A percentile compares a stretch with the other conserved stretches of the same genome.
Evolutionary conservation across 2,329 filamentous ascomycete genomes (phyloP).

Genomic region (Hymenoscyphus salicellus): DNA sequence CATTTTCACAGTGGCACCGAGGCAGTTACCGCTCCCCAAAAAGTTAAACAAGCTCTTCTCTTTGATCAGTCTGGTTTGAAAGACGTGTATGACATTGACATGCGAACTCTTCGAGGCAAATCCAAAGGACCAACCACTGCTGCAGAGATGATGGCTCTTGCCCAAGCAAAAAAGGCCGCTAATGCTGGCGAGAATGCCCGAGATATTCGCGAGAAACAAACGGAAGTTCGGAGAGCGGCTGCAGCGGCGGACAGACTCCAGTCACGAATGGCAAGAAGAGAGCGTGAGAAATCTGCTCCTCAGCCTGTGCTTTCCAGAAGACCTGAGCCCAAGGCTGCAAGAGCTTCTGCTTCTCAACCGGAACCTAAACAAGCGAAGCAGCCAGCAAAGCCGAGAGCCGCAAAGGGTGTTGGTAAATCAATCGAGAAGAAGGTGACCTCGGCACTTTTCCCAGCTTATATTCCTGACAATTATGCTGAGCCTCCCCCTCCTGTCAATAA

Average conservation of each 20-base stretch:
- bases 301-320: neutral
- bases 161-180: neutral
- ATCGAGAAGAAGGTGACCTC: neutral
- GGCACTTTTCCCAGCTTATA: neutral
- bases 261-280: slow-evolving; percentile 1
- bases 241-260: neutral
- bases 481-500: neutral
- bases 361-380: neutral
- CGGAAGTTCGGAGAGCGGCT: neutral
- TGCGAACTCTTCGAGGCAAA: neutral
- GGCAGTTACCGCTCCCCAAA: neutral
- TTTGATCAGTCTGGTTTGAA: neutral
- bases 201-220: neutral
- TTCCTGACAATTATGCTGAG: neutral
- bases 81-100: neutral
- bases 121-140: slow-evolving; percentile 4
- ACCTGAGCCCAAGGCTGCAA: neutral
- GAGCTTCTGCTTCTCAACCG: neutral
- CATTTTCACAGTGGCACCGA: neutral
- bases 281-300: neutral
- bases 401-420: neutral
- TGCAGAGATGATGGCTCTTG: neutral
- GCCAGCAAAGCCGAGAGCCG: neutral
- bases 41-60: neutral
- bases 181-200: neutral